A percentile compares a stretch with the other conserved stretches of the same genome.
These are phyloP conservation scores for Blastobotrys buckinghamii DNA, from an alignment of 1,139 yeast species.

Conservation along the genomic window DNA sequence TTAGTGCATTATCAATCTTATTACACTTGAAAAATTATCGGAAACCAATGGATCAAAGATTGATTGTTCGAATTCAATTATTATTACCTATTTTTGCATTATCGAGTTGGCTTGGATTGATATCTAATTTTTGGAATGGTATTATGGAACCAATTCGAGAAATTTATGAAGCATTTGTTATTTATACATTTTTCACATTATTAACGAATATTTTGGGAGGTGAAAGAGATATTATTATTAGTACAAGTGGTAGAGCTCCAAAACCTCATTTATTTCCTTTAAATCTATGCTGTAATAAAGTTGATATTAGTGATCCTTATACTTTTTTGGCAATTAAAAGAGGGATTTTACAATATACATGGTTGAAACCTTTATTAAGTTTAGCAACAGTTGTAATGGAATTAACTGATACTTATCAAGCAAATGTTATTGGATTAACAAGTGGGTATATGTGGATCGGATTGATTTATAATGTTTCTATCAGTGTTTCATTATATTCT, in stretches of 20 bases:
- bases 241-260: constrained; percentile 70
- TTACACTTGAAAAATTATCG: constrained; percentile 66
- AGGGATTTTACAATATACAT: constrained; percentile 88
- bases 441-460: constrained; percentile 64
- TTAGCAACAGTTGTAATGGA: constrained; percentile 49
- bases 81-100: constrained; percentile 51
- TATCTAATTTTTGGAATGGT: constrained; percentile 41
- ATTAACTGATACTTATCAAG: constrained; percentile 41
- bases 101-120: constrained; percentile 52
- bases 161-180: constrained; percentile 91
- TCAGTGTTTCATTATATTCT: constrained; percentile 74
- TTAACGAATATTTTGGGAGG: constrained; percentile 87
- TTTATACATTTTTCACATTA: constrained; percentile 83
- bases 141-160: constrained; percentile 76
- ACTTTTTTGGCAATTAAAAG: constrained; percentile 73
- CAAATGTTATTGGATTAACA: constrained; percentile 43
- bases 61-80: constrained; percentile 72
- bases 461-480: constrained; percentile 69
- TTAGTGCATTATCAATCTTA: constrained; percentile 44
- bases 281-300: constrained; percentile 46
- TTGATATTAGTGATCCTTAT: constrained; percentile 83
- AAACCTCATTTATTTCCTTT: constrained; percentile 58
- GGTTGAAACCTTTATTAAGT: constrained; percentile 84
- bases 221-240: constrained; percentile 72
- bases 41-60: constrained; percentile 82